These are phyloP conservation scores for Ogataea trehalophila DNA, from an alignment of 805 yeast species.

Conservation along the genomic window DNA sequence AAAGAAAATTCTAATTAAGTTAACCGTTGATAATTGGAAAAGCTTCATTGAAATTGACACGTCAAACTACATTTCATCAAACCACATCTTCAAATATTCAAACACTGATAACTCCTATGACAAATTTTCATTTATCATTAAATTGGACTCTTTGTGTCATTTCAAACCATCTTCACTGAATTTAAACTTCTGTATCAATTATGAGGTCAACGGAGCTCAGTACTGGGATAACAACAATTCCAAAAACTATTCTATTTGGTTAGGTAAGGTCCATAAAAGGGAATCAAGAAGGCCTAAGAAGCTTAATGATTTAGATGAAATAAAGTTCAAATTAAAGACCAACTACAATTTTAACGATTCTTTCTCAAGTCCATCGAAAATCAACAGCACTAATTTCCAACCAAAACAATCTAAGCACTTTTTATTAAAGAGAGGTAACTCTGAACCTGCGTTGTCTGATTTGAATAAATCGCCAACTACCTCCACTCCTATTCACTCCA, in stretches of 20 bases:
- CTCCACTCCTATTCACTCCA: constrained; percentile 1
- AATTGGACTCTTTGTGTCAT: constrained; percentile 30
- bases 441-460: constrained; percentile 26
- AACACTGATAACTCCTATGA: constrained; percentile 29
- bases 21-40: constrained; percentile 47
- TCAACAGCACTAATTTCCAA: constrained; percentile 11
- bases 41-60: constrained; percentile 27
- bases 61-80: constrained; percentile 33
- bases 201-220: constrained; percentile 27
- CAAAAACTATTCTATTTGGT: constrained; percentile 33
- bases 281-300: constrained; percentile 1
- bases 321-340: constrained; percentile 25
- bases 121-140: constrained; percentile 46
- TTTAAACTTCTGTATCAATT: constrained; percentile 37
- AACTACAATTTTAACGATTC: constrained; percentile 28
- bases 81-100: constrained; percentile 37
- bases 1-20: constrained; percentile 38
- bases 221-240: constrained; percentile 39
- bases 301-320: constrained; percentile 24
- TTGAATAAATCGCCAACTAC: constrained; percentile 8
- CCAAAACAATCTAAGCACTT: constrained; percentile 24
- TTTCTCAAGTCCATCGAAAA: constrained; percentile 6
- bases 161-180: constrained; percentile 20
- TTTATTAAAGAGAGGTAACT: constrained; percentile 25
- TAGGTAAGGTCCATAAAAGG: constrained; percentile 23